These are phyloP conservation scores for Stagonosporopsis chrysanthemi DNA, from an alignment of 2,329 filamentous ascomycete species.

Conservation along the genomic window DNA sequence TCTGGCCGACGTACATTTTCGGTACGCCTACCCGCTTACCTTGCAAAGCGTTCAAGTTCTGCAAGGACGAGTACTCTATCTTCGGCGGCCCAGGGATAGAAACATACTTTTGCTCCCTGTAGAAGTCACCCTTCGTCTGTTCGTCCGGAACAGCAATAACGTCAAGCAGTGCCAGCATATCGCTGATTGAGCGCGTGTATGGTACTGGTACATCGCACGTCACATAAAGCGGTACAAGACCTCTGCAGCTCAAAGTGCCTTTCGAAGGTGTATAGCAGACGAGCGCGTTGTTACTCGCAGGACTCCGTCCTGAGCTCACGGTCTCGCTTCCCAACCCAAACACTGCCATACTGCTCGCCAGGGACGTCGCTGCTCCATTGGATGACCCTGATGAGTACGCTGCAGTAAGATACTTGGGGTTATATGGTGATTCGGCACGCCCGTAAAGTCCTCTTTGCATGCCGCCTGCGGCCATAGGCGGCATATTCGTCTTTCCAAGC, in stretches of 20 bases:
- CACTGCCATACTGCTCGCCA: constrained; percentile 58
- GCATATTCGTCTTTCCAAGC: constrained; percentile 67
- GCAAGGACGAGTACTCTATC: constrained; percentile 48
- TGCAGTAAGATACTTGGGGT: constrained; percentile 60
- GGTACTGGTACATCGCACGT: constrained; percentile 65
- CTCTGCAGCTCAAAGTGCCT: constrained; percentile 60
- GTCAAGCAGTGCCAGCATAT: constrained; percentile 60
- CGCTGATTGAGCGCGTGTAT: constrained; percentile 59
- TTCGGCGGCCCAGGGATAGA: constrained; percentile 49
- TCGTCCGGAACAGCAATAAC: constrained; percentile 57
- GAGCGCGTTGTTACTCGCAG: constrained; percentile 64
- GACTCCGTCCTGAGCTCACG: constrained; percentile 63
- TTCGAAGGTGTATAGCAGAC: constrained; percentile 65
- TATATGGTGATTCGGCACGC: constrained; percentile 65
- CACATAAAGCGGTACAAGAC: constrained; percentile 63
- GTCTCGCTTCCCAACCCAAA: constrained; percentile 66
- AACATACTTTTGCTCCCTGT: constrained; percentile 60
- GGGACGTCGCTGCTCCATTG: constrained; percentile 62
- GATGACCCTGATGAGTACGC: constrained; percentile 66
- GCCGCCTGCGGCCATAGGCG: constrained; percentile 65
- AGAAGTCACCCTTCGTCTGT: constrained; percentile 60
- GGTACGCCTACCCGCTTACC: constrained; percentile 60
- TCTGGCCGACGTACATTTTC: constrained; percentile 59
- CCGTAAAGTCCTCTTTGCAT: constrained; percentile 66
- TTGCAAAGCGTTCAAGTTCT: constrained; percentile 42